phyloP scores from a whole-genome alignment of 495 filamentous ascomycete genomes.

The Aeminium ludgeri region DNA sequence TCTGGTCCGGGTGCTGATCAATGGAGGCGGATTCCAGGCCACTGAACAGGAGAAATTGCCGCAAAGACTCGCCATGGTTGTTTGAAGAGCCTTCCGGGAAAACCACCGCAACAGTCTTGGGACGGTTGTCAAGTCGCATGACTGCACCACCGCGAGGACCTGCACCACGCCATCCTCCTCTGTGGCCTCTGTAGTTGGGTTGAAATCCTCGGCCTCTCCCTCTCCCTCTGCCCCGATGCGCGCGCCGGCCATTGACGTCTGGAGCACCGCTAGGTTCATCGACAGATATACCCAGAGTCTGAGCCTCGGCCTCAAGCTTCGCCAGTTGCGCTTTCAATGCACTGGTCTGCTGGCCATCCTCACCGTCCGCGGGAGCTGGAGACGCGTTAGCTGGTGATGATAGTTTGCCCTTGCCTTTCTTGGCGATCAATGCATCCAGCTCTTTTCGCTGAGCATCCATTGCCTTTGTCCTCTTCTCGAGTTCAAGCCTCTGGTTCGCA shows the following conservation, averaged over 20 bases:
- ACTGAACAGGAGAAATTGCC: constrained; percentile 70
- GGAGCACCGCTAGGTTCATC: constrained; percentile 17
- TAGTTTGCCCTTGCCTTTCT: constrained; percentile 23
- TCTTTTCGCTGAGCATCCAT: constrained; percentile 51
- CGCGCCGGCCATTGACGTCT: constrained; percentile 11
- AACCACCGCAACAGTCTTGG: constrained; percentile 55
- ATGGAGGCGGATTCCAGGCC: constrained; percentile 71
- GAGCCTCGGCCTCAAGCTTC: constrained; percentile 69
- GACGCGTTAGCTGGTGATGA: constrained; percentile 8
- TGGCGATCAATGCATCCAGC: constrained; percentile 46
- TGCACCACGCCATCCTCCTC: constrained; percentile 17
- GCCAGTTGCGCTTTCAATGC: constrained; percentile 66
- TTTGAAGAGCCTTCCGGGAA: constrained; percentile 36
- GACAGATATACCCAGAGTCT: constrained; percentile 56
- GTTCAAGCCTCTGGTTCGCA: constrained; percentile 49
- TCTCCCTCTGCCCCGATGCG: constrained; percentile 24
- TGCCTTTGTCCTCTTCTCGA: constrained; percentile 20
- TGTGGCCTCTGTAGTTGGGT: constrained; percentile 17
- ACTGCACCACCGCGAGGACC: constrained; percentile 41
- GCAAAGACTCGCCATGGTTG: constrained; percentile 61
- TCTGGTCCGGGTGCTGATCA: constrained; percentile 40
- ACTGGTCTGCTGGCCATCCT: constrained; percentile 34
- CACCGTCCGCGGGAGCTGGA: constrained; percentile 13
- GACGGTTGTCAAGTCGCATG: constrained; percentile 73
- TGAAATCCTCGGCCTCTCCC: constrained; percentile 9